Base-by-base conservation (phyloP, 805 yeast genomes). In the Teunomyces funiuensis region DNA sequence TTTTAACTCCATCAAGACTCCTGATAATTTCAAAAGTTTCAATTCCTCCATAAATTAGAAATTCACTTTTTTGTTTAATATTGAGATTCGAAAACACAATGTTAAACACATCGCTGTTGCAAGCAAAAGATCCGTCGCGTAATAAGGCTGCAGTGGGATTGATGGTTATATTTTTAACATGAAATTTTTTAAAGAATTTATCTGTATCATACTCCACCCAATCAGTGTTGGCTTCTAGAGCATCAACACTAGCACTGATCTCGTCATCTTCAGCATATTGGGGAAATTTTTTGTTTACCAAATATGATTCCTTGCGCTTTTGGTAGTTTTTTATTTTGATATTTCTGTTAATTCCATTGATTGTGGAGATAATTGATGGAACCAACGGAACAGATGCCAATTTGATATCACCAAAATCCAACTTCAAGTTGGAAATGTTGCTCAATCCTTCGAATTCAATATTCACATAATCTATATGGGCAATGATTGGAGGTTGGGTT, bases 371-470 rank as follows among this genome's bases (percentile, higher is more conserved):
- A 1, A 67, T 39, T 1, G 74, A 63, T 0, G 69, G 71, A 0
- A 74, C 58, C 9, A 74, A 47, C 1, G 80, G 80, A 1, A 64
- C 55, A 1, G 71, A 61, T 1, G 83, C 71, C 1, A 76, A 25
- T n/a, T 62, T 64, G 8, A 79, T 43, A 2, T 60, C 48, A 6
- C 65, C 76, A 2, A 78, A 49, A 3, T 66, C 63, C 9, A 78
- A 47, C 9, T 55, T 58, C 14, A 77, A 45, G 45, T 74, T 61
- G 1, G 60, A 49, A 1, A 68, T 55, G 4, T 44, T 47, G 30
- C 52, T 49, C 15, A 70, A 47, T 2, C 86, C 85, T 43, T 74
- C 74, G 48, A 82, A 81, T 4, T 69, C 62, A 2, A 76, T 42
- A 2, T 56, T 57, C 4, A 74, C 47, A 7, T 54, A 41, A 50